Evolutionary conservation across 495 filamentous ascomycete species (phyloP), one percentile per base, ranked within the genome.

Genomic region (Parmelia sp.): DNA sequence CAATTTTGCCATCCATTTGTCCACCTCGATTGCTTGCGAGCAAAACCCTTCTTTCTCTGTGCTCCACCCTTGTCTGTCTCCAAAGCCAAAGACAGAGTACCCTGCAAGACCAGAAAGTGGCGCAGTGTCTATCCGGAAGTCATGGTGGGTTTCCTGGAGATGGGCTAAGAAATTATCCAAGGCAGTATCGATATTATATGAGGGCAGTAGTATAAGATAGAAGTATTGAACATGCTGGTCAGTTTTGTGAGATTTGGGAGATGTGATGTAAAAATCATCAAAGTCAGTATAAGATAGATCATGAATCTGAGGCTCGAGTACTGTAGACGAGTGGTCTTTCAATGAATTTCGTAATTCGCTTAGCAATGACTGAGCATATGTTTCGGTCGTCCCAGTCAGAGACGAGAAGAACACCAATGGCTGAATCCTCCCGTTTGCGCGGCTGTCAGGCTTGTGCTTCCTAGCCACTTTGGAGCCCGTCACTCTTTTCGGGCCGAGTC

Each of bases 1-100:
- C 62, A 97, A 78, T 69, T 88, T 94, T 40, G 93, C 92, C 86
- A 97, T 88, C 94, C 93, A 97, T 71, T 87, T 92, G 69, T 97
- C 93, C 1, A 94, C 79, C 61, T 94, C 86, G 69, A 85, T 87
- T 0, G 92, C 93, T 71, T 97, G 92, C 37, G 87, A 89, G 71
- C 93, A 96, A 74, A 90, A 97, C 0, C 92, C 93, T 67, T 95
- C 90, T 62, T 88, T 86, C 70, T 92, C 90, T 0, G 87, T 90
- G 3, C 91, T 89, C 93, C 93, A 97, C 53, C 88, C 91, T 71
- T 92, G 89, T 62, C 83, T 84, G 72, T 97, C 93, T 25, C 93
- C 93, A 68, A 96, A 87, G 0, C 93, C 93, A 79, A 97, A 97
- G 3, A 97, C 93, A 0, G 88, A 89, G 70, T 95, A 97, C 15